phyloP scores from a whole-genome alignment of 257 asterid species.

The Capsicum baccatum region DNA sequence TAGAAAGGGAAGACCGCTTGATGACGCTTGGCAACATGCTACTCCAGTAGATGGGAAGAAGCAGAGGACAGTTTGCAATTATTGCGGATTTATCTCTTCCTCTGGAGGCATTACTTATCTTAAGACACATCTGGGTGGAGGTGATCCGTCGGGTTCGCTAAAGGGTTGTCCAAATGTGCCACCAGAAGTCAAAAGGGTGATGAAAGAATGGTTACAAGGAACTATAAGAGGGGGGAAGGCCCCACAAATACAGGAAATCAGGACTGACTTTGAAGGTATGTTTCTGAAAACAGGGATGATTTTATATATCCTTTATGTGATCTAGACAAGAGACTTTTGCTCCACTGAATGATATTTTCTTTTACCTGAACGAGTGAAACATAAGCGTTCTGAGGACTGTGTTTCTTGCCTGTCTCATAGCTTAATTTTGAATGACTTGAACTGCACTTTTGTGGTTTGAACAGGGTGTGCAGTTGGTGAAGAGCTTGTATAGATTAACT shows the following conservation, averaged over 20 bases:
- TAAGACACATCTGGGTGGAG: constrained; percentile 65
- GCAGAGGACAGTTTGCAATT: constrained; percentile 56
- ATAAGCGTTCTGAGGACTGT: not conserved
- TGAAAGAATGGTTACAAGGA: constrained; percentile 55
- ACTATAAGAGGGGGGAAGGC: constrained; percentile 47
- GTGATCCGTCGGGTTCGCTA: constrained; percentile 46
- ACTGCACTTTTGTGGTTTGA: not conserved
- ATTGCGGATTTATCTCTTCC: constrained; percentile 50
- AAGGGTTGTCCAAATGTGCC: constrained; percentile 60
- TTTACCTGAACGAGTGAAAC: constrained; percentile 1
- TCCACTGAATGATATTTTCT: not conserved
- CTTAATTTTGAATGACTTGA: not conserved
- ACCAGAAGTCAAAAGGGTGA: constrained; percentile 44
- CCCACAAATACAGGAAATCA: constrained; percentile 39
- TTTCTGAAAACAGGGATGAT: constrained; percentile 17
- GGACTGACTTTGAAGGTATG: constrained; percentile 28
- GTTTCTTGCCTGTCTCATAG: not conserved
- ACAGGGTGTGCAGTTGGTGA: constrained; percentile 14
- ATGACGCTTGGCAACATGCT: constrained; percentile 61
- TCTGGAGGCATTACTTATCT: constrained; percentile 65
- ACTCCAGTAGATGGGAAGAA: constrained; percentile 52
- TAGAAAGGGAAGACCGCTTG: constrained; percentile 59
- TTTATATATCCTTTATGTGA: constrained; percentile 1
- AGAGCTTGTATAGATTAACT: not conserved
- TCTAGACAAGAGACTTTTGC: not conserved